phyloP scores from a whole-genome alignment of 2,329 filamentous ascomycete species.

The Aspergillus tubingensis region DNA sequence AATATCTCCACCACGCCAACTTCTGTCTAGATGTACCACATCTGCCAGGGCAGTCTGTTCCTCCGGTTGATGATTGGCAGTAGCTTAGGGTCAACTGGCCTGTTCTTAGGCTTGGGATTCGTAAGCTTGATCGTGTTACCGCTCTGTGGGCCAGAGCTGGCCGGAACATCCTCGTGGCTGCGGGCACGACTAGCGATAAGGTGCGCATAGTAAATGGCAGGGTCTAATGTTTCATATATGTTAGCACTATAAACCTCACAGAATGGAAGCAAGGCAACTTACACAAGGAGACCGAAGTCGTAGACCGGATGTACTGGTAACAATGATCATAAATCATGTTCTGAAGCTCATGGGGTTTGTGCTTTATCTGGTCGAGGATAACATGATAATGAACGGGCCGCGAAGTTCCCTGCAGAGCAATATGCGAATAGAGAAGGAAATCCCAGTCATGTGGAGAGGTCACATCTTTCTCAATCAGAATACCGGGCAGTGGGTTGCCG shows the following conservation, averaged over 20 bases:
- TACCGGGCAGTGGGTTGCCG: conserved; percentile 80
- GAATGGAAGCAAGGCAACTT: conserved; percentile 19
- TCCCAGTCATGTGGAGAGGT: conserved; percentile 90
- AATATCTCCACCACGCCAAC: background rate
- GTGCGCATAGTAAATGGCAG: conserved; percentile 95
- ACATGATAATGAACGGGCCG: conserved; percentile 92
- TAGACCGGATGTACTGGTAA: conserved; percentile 89
- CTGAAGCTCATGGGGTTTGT: conserved; percentile 70
- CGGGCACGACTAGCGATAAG: conserved; percentile 79
- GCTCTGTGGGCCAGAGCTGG: conserved; percentile 43
- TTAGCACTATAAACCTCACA: conserved; percentile 9
- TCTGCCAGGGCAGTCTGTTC: conserved; percentile 35
- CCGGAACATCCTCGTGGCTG: conserved; percentile 64
- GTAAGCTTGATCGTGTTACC: conserved; percentile 40
- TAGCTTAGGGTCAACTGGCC: conserved; percentile 35
- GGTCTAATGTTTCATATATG: conserved; percentile 46
- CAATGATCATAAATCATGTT: conserved; percentile 92
- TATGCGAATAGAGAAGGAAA: conserved; percentile 72
- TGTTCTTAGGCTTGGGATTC: conserved; percentile 30
- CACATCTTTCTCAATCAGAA: conserved; percentile 83
- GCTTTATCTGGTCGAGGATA: conserved; percentile 75
- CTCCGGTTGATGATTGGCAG: conserved; percentile 34
- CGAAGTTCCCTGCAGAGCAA: conserved; percentile 90
- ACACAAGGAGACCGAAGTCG: conserved; percentile 82
- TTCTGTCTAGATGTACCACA: conserved; percentile 43